A percentile compares a stretch with the other conserved stretches of the same genome.
These are phyloP conservation scores for Thelephora ganbajun DNA, from an alignment of 768 basidiomycete species.

Conservation along the genomic window DNA sequence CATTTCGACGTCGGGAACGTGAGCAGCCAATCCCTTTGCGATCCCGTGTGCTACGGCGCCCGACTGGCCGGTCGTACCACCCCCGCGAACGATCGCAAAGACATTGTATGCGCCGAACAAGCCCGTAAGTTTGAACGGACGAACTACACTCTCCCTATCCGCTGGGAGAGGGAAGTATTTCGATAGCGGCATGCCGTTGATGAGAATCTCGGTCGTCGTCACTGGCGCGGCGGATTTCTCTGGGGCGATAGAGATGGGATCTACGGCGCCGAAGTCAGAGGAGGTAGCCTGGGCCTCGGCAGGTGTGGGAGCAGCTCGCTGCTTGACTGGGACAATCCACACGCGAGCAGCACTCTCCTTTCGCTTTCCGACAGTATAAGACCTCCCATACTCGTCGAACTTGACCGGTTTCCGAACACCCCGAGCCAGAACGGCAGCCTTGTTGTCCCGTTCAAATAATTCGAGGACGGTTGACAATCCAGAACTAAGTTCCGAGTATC, in stretches of 20 bases:
- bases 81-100: conserved; percentile 51
- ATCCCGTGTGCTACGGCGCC: conserved; percentile 73
- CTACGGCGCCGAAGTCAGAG: conserved; percentile 3
- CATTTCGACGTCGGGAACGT: conserved; percentile 48
- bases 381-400: conserved; percentile 67
- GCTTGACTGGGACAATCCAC: conserved; percentile 72
- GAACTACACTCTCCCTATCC: conserved; percentile 71
- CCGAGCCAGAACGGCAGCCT: conserved; percentile 35
- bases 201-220: conserved; percentile 51
- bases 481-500: conserved; percentile 38
- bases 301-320: conserved; percentile 1
- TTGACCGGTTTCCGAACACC: conserved; percentile 39
- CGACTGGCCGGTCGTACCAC: conserved; percentile 88
- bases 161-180: conserved; percentile 62
- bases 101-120: conserved; percentile 75
- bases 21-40: conserved; percentile 58
- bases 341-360: conserved; percentile 87
- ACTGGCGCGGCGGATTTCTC: conserved; percentile 14
- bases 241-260: conserved; percentile 6
- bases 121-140: conserved; percentile 76
- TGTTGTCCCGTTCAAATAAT: conserved; percentile 48
- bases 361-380: conserved; percentile 75
- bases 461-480: conserved; percentile 38
- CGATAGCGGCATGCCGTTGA: conserved; percentile 75
- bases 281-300: neutral